Evolutionary conservation across 2,329 filamentous ascomycete species (phyloP), one percentile per base, ranked within the genome.

Genomic region (Dactylellina cionopaga): DNA sequence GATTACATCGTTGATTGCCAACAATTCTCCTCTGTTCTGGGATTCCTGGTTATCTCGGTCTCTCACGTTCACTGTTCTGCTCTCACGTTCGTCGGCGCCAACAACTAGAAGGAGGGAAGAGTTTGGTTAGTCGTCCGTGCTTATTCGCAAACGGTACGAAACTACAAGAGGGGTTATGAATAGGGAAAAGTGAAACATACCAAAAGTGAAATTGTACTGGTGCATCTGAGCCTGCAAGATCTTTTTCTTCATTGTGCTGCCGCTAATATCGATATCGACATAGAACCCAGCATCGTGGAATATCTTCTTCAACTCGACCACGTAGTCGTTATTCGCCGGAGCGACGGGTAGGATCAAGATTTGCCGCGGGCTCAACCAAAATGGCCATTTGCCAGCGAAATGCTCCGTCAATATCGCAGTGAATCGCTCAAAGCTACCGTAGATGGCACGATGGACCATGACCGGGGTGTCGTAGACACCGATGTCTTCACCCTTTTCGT

Each of bases 191-290:
- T 24, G n/a, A 25, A 17, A 77, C 84, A 80, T 81, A 88, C 87
- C 86, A 77, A 93, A 90, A 77, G 92, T 90, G 81, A 90, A 92
- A 83, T 93, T 93, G 83, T 93, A 94, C 81, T 92, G 89, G 56
- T 89, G 85, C 77, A 94, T 81, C 81, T 95, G 91, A 11, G 88
- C 91, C 63, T 86, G 92, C 76, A 91, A 89, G 76, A 95, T 92
- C 87, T 95, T 95, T 86, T 95, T 94, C 80, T 92, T 89, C 82
- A 95, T 87, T 5, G 91, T 95, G 82, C 94, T 92, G 77, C 90
- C 88, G 76, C 86, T 86, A 55, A 90, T 83, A 79, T 91, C 89
- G 69, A 89, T 84, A 79, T 92, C 89, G 78, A 87, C 87, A 78
- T 89, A 90, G 80, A 94, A 86, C 51, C 84, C 84, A 80, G 89